Evolutionary conservation across 495 filamentous ascomycete genomes (phyloP).

Genomic region (Penicillium maclennaniae): DNA sequence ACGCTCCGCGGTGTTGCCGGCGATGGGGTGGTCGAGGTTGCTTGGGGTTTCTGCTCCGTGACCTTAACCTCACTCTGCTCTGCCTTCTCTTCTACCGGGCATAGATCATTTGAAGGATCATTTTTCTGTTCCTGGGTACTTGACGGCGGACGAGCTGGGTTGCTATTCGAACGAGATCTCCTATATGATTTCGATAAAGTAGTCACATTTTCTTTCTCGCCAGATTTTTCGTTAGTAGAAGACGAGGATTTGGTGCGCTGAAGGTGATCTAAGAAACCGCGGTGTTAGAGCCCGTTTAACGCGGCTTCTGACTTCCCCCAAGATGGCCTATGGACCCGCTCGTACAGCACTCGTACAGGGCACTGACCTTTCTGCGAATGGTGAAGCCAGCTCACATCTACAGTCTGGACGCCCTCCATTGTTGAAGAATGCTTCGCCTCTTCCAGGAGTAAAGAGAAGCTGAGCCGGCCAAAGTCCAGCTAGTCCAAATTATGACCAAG

Average conservation of each 20-base stretch:
- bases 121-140: conserved; percentile 13
- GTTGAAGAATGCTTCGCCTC: conserved; percentile 7
- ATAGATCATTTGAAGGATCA: conserved; percentile 10
- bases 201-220: conserved; percentile 19
- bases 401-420: conserved; percentile 64
- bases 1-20: conserved; percentile 29
- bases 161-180: conserved; percentile 25
- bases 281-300: conserved; percentile 10
- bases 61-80: conserved; percentile 14
- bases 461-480: neutral
- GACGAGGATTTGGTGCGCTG: conserved; percentile 41
- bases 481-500: conserved; percentile 8
- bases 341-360: neutral
- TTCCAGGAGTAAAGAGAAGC: neutral
- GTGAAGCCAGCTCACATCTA: conserved; percentile 69
- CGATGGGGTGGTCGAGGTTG: conserved; percentile 20
- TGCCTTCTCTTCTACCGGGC: conserved; percentile 21
- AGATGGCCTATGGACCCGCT: neutral
- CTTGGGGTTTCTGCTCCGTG: conserved; percentile 19
- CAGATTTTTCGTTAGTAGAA: conserved; percentile 27
- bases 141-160: conserved; percentile 19
- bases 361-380: conserved; percentile 59
- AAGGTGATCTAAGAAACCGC: conserved; percentile 25
- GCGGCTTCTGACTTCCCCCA: neutral
- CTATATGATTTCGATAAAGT: conserved; percentile 16